Evolutionary conservation across 805 yeast species (phyloP).

Genomic region (Cyberlindnera sargentensis): DNA sequence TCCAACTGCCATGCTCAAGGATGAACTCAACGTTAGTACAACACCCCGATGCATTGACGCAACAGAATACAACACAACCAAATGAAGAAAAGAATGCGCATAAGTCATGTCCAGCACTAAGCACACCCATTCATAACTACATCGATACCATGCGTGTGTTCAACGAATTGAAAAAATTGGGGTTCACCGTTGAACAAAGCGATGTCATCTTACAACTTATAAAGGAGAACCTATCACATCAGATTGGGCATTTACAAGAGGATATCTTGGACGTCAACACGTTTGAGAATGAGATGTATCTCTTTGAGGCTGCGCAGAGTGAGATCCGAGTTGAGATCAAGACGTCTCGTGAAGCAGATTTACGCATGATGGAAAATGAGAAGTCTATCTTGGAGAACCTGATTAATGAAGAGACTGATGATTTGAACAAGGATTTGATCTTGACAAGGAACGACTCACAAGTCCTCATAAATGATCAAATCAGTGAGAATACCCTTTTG

Average conservation of each 20-base stretch:
- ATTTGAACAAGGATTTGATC: conserved; percentile 54
- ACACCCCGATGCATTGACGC: too few species aligned
- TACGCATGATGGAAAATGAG: conserved; percentile 58
- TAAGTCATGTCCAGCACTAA: neutral
- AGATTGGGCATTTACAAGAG: conserved; percentile 26
- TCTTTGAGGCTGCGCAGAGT: conserved; percentile 88
- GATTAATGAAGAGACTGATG: conserved; percentile 68
- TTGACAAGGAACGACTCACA: conserved; percentile 67
- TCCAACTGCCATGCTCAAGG: too few species aligned
- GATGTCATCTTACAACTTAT: conserved; percentile 45
- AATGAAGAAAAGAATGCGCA: too few species aligned
- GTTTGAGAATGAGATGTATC: conserved; percentile 78
- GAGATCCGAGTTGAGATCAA: conserved; percentile 77
- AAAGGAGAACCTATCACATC: conserved; percentile 27
- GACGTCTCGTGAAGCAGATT: conserved; percentile 60
- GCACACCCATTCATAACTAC: conserved; percentile 6
- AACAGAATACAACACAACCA: too few species aligned
- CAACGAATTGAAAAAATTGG: conserved; percentile 44
- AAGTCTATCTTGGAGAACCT: conserved; percentile 67
- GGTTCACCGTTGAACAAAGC: conserved; percentile 57
- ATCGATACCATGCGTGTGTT: conserved; percentile 62
- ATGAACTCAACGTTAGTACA: too few species aligned
- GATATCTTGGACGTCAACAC: conserved; percentile 45
- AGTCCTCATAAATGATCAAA: conserved; percentile 80
- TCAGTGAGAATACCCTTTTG: conserved; percentile 72